Evolutionary conservation across 75 land plant species (phyloP), one percentile per base, ranked within the genome.

Genomic region (Pinus taeda): DNA sequence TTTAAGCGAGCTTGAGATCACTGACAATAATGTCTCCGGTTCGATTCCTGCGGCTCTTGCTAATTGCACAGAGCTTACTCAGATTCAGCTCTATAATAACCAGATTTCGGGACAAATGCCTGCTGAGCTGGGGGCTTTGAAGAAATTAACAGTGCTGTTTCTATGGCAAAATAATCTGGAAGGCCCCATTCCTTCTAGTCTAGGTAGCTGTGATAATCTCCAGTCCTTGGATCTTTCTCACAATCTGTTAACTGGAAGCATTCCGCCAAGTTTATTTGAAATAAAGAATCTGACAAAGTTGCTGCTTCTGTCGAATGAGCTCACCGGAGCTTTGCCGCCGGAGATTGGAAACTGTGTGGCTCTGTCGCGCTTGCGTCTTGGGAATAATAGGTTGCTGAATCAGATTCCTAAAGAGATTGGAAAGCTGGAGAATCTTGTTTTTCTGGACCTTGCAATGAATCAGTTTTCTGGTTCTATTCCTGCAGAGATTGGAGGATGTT

Each of bases 1-100:
- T 33, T 84, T 90, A 3, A 55, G 83, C 57, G 83, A 83, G 79
- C 82, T 92, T 30, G 79, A 81, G 75, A 67, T 94, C 57, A 88
- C 89, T 58, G 78, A 74, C 3, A 93, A 93, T 76, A 74, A 83
- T 55, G 61, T 93, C 39, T 76, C 90, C 1, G 97, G 97, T 33
- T 59, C 75, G 29, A 88, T 94, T 24, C 94, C 96, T 12, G 37
- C 75, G 6, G 92, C 84, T 77, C 76, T 88, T 62, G 82, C 71
- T 12, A 79, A 87, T 57, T 86, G 86, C 85, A 79, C 77, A 9
- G 59, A 76, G 2, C 84, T 93, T 65, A 77, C 72, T 36, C 81
- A 88, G 60, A 62, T 92, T 22, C 87, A 87, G 49, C 17, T 94
- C 42, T 87, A 86, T 82, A 88, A 85, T 81, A 94, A 94, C 76